A percentile compares a stretch with the other conserved stretches of the same genome.
Conservation (phyloP, 2,329 filamentous ascomycete genomes). For the Magnaporthiopsis incrustans region DNA sequence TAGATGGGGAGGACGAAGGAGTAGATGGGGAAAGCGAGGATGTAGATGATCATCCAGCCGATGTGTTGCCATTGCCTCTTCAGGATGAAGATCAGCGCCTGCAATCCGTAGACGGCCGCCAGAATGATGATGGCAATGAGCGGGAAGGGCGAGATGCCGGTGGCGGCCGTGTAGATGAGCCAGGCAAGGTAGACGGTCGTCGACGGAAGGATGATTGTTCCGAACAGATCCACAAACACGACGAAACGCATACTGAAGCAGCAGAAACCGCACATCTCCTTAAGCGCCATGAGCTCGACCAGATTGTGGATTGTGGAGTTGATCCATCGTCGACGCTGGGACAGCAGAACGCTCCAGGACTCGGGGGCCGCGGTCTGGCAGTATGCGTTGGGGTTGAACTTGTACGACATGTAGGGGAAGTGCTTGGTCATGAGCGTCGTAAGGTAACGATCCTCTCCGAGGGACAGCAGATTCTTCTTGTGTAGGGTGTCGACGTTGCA, state of each 20-base stretch:
- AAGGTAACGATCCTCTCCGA: conserved; percentile 94
- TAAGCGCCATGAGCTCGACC: conserved; percentile 78
- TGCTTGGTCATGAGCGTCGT: conserved; percentile 98
- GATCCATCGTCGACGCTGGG: conserved; percentile 98
- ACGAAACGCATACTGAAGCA: conserved; percentile 98
- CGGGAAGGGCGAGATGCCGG: conserved; percentile 66
- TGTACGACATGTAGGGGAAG: conserved; percentile 92
- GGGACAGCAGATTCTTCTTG: conserved; percentile 88
- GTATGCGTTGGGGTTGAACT: conserved; percentile 89
- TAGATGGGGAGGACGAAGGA: conserved; percentile 87
- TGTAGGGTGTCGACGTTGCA: conserved; percentile 90
- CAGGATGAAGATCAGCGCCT: conserved; percentile 91
- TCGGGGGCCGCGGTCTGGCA: conserved; percentile 91
- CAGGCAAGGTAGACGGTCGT: conserved; percentile 83
- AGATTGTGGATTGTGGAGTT: conserved; percentile 98
- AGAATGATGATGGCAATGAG: conserved; percentile 83
- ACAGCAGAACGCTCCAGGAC: conserved; percentile 86
- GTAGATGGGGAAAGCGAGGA: conserved; percentile 91
- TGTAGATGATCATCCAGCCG: conserved; percentile 99
- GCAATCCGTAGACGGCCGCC: conserved; percentile 87
- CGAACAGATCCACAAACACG: conserved; percentile 87
- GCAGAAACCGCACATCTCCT: conserved; percentile 97
- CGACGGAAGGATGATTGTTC: conserved; percentile 85
- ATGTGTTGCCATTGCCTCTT: conserved; percentile 98
- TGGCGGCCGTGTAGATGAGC: conserved; percentile 72